Evolutionary conservation across 306 rosid species (phyloP), one percentile per base, ranked within the genome.

Genomic region (Dicorynia guianensis): DNA sequence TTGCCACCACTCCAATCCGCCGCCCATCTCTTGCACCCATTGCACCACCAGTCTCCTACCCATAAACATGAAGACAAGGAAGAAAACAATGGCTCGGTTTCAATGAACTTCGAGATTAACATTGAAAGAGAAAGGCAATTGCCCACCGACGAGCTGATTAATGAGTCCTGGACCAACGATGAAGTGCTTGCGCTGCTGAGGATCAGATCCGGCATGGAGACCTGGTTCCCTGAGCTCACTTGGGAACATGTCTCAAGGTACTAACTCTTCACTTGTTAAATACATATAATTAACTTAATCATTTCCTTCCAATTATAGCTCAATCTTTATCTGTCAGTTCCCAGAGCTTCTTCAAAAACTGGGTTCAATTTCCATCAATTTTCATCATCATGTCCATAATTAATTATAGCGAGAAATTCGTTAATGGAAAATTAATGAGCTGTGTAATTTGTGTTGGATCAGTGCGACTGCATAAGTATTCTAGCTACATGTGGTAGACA

Each of bases 171-270:
- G 97, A 87, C 74, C 5, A 86, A 86, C 19, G 96, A 94, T 9
- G 96, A 94, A 77, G 80, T 90, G 8, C 92, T 90, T 34, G 83
- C 96, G 2, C 89, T 94, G 1, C 69, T 94, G 63, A 85, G 88
- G 83, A 87, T 92, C 95, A 92, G 97, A 94, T 94, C 98, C 69
- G 80, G 76, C 80, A 83, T 86, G 90, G 92, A 94, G 35, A 90
- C 70, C 81, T 92, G 97, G 91, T 85, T 88, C 87, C 96, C 93
- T 3, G 93, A 92, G 3, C 87, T 90, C 88, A 88, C 88, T 40
- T 94, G 98, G 98, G 96, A 91, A 63, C 94, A 94, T 67, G 89
- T 91, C 78, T 91, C 98, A 48, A 88, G 97, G 98, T 90, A 87
- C 34, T 12, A 1, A 43, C 48, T 0, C 48, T 43, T 43, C 30